These are phyloP conservation scores for Xylaria sp. DNA, from an alignment of 2,329 filamentous ascomycete genomes.

Conservation along the genomic window DNA sequence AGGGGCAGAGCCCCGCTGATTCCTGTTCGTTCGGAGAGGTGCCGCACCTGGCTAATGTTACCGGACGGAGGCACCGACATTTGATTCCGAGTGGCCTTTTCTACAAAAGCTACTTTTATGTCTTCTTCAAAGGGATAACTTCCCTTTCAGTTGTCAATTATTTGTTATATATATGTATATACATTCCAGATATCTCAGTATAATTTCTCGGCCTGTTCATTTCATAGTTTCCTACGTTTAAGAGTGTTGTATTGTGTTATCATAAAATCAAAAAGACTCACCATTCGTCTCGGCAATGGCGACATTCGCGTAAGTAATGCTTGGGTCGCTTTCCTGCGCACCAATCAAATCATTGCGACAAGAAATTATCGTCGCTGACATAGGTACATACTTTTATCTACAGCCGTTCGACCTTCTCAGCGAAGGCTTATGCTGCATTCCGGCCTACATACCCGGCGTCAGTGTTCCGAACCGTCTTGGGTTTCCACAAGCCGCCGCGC, in stretches of 20 bases:
- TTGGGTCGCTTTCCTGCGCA: conserved; percentile 6
- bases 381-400: conserved; percentile 12
- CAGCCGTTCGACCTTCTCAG: conserved; percentile 66
- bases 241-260: background rate
- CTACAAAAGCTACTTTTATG: background rate
- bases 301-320: conserved; percentile 57
- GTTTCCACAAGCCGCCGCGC: conserved; percentile 58
- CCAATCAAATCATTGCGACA: conserved; percentile 20
- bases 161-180: background rate
- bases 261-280: background rate
- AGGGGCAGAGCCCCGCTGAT: conserved; percentile 20
- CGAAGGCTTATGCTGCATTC: conserved; percentile 67
- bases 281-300: conserved; percentile 52
- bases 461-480: conserved; percentile 64
- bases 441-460: conserved; percentile 67
- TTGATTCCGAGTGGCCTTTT: conserved; percentile 2
- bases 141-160: background rate
- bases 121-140: background rate
- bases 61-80: conserved; percentile 25
- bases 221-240: background rate
- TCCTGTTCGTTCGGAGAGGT: conserved; percentile 21
- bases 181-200: too few relatives aligned
- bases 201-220: background rate
- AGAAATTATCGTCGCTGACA: conserved; percentile 31
- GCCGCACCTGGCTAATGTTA: conserved; percentile 9